phyloP scores from a whole-genome alignment of 225 moss, liverwort and hornwort species.

The Sphagnum tenellum region DNA sequence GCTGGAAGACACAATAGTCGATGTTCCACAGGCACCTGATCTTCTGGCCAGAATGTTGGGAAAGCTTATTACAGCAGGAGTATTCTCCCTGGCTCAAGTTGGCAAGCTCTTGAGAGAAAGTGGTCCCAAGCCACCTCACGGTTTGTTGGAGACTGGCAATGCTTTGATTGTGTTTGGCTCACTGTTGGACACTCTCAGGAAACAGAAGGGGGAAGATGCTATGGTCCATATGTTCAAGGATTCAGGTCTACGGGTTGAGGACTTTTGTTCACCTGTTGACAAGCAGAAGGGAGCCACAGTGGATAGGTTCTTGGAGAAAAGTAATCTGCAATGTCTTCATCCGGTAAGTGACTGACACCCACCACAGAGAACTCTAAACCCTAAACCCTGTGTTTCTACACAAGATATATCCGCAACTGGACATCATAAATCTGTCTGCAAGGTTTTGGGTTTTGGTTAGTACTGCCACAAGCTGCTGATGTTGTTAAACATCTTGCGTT shows the following conservation, averaged over 20 bases:
- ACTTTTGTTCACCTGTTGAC: conserved; percentile 48
- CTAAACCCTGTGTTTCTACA: too few relatives aligned
- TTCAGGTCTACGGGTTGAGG: conserved; percentile 62
- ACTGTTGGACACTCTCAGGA: conserved; percentile 63
- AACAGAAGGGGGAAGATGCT: conserved; percentile 62
- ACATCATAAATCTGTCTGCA: too few relatives aligned
- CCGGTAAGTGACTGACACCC: conserved; percentile 46
- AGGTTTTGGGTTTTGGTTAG: too few relatives aligned
- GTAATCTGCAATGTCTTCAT: conserved; percentile 58
- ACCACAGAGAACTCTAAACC: too few relatives aligned
- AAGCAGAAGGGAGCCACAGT: conserved; percentile 42
- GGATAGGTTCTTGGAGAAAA: conserved; percentile 57
- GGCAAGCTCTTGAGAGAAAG: conserved; percentile 55
- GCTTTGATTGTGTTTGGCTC: conserved; percentile 54
- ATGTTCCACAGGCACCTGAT: conserved; percentile 85
- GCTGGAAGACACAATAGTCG: conserved; percentile 64
- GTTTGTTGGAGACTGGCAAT: conserved; percentile 47
- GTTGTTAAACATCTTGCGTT: too few relatives aligned
- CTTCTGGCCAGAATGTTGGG: conserved; percentile 59
- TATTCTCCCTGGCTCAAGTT: conserved; percentile 56
- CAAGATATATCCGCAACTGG: too few relatives aligned
- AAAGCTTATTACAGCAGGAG: conserved; percentile 46
- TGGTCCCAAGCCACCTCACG: conserved; percentile 46
- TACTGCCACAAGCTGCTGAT: too few relatives aligned
- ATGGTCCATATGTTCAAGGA: conserved; percentile 66